phyloP scores from a whole-genome alignment of 306 rosid genomes.

The Vigna trinervia region DNA sequence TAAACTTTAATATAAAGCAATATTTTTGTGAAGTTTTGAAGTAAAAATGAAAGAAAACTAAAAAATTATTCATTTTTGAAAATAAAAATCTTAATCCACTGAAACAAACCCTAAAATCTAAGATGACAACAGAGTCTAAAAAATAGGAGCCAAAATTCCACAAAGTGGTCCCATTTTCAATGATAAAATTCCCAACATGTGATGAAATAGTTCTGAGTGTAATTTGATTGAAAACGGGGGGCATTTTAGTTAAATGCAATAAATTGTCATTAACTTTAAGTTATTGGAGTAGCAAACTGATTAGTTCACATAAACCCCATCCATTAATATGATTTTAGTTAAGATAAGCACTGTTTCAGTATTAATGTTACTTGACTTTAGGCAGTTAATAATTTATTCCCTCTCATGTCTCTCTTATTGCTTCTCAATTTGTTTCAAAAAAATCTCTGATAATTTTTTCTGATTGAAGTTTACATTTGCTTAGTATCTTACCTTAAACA shows the following conservation, averaged over 20 bases:
- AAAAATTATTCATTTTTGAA: too few relatives aligned
- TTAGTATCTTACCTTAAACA: not conserved
- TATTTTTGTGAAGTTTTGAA: too few relatives aligned
- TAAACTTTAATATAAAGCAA: too few relatives aligned
- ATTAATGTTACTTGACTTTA: conserved; percentile 16
- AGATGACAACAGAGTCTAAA: not conserved
- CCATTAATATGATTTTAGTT: conserved; percentile 24
- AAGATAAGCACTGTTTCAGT: conserved; percentile 29
- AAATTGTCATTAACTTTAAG: conserved; percentile 7
- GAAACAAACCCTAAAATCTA: not conserved
- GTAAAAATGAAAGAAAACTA: too few relatives aligned
- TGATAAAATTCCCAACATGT: conserved; percentile 14
- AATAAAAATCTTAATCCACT: not conserved
- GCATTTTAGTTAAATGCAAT: conserved; percentile 37
- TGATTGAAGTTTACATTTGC: not conserved
- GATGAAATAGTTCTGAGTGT: not conserved
- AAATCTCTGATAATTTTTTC: not conserved
- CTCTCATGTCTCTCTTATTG: not conserved
- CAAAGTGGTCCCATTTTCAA: conserved; percentile 38
- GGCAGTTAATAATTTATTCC: conserved; percentile 22
- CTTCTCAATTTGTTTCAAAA: not conserved
- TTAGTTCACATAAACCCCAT: conserved; percentile 21
- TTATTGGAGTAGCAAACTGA: conserved; percentile 36
- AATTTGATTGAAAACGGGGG: not conserved
- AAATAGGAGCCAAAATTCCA: not conserved